Evolutionary conservation across 2,329 filamentous ascomycete species (phyloP), one percentile per base, ranked within the genome.

Genomic region (Lasiodiplodia citricola): DNA sequence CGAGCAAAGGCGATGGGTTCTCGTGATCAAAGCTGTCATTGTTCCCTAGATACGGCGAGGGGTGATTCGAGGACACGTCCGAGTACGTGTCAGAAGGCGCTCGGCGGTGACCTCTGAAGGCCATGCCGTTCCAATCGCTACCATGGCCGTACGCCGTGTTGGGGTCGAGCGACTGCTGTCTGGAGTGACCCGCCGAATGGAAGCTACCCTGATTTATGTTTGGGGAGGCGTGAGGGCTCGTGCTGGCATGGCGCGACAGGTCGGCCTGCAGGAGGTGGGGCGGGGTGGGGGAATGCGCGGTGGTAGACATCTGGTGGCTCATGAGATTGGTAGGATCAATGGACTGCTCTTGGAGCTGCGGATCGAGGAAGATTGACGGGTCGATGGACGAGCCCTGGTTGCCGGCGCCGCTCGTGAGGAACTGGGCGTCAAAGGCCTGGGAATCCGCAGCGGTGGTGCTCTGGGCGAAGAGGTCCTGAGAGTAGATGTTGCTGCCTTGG

Each of bases 21-120:
- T 88, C 83, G 44, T 92, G 84, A 23, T 97, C 94, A 75, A 97
- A 96, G 71, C 84, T 88, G 74, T 97, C 94, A 70, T 91, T 87
- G 73, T 91, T 91, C 35, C 87, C 87, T 68, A 97, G 82, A 75
- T 93, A 93, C 3, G 95, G 95, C 21, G 95, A 97, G 28, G 90
- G 92, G 25, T 92, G 90, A 18, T 90, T 92, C 5, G 91, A 83
- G 2, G 88, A 97, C 6, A 97, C 90, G 73, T 97, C 95, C 2
- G 94, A 97, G 75, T 91, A 93, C 74, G 83, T 81, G 72, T 97
- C 95, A n/a, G 94, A 97, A 0, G 93, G 92, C 47, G 88, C 90
- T 75, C 94, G 89, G 73, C 94, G 88, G 77, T 97, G 95, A n/a
- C 88, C 85, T 72, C 92, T 91, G 76, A 97, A 97, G 70, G 84